Percentiles rank a stretch among this genome's conserved stretches.
phyloP scores from a whole-genome alignment of 2,329 filamentous ascomycete genomes.

The Phialophora chinensis region DNA sequence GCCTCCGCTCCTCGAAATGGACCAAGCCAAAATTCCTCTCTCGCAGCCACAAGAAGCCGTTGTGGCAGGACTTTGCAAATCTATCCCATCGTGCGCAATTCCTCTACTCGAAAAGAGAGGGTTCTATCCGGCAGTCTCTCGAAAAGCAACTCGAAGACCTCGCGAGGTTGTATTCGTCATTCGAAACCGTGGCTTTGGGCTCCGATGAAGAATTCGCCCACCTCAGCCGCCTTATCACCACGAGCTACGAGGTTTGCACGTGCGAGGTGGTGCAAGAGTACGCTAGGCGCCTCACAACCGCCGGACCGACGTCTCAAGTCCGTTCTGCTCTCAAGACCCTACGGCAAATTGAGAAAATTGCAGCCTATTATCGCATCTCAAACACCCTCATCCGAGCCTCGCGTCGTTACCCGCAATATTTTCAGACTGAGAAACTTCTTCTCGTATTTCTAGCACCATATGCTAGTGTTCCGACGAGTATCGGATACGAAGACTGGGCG shows the following conservation, averaged over 20 bases:
- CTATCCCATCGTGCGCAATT: conserved; percentile 29
- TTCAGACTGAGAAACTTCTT: conserved; percentile 6
- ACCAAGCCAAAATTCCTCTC: conserved; percentile 29
- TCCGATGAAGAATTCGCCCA: conserved; percentile 2
- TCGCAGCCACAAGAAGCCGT: conserved; percentile 32
- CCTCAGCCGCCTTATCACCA: conserved; percentile 14
- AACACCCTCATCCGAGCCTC: conserved; percentile 24
- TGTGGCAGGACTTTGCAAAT: conserved; percentile 32
- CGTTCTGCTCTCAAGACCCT: conserved; percentile 29
- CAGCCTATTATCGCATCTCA: conserved; percentile 32
- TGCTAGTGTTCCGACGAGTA: conserved; percentile 15
- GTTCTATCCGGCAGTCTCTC: conserved; percentile 3
- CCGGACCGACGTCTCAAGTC: conserved; percentile 27
- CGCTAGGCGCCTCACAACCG: conserved; percentile 10
- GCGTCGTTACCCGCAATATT: conserved; percentile 15
- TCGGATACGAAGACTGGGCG: conserved; percentile 17
- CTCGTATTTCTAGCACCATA: conserved; percentile 24
- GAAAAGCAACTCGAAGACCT: conserved; percentile 18
- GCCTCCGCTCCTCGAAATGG: conserved; percentile 35
- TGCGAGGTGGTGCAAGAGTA: conserved; percentile 13
- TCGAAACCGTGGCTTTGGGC: conserved; percentile 11
- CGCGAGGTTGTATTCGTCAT: conserved; percentile 21
- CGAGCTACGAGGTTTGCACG: conserved; percentile 26
- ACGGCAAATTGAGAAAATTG: conserved; percentile 35
- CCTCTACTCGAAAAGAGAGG: conserved; percentile 25